Conservation (phyloP, 441 rosid genomes). For the Sinapis alba region DNA sequence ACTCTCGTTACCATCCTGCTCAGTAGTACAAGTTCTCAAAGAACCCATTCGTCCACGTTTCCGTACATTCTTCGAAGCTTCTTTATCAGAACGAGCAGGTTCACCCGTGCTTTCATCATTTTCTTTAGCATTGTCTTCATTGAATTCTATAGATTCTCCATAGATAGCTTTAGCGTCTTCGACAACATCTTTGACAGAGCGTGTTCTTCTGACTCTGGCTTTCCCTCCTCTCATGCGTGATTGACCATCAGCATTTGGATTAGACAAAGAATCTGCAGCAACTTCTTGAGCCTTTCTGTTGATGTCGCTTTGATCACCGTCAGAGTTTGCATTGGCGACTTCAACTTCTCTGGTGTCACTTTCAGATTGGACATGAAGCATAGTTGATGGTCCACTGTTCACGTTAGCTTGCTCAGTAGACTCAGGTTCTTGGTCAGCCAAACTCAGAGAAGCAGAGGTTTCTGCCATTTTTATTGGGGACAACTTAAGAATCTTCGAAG, state of each 20-base stretch:
- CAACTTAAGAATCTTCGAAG: slow-evolving; percentile 73
- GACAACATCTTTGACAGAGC: slow-evolving; percentile 77
- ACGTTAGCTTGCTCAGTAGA: slow-evolving; percentile 40
- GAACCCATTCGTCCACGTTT: slow-evolving; percentile 66
- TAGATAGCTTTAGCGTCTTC: slow-evolving; percentile 74
- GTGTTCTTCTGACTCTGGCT: slow-evolving; percentile 63
- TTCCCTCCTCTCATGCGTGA: slow-evolving; percentile 54
- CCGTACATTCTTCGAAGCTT: slow-evolving; percentile 52
- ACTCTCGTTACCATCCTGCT: slow-evolving; percentile 64
- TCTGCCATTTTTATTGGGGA: slow-evolving; percentile 69
- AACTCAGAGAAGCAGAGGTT: slow-evolving; percentile 40
- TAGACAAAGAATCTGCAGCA: slow-evolving; percentile 54
- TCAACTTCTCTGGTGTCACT: slow-evolving; percentile 49
- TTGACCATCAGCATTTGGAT: slow-evolving; percentile 51
- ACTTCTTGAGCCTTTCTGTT: slow-evolving; percentile 35
- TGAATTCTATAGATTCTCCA: slow-evolving; percentile 58
- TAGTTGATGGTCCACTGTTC: slow-evolving; percentile 51
- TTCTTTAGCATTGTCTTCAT: slow-evolving; percentile 54
- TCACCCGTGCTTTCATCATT: slow-evolving; percentile 59
- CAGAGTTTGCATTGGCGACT: slow-evolving; percentile 45
- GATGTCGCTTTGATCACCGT: slow-evolving; percentile 44
- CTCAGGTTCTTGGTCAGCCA: slow-evolving; percentile 37
- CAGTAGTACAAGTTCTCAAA: slow-evolving; percentile 58
- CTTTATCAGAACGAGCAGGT: slow-evolving; percentile 54
- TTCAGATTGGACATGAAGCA: slow-evolving; percentile 53